phyloP scores from a whole-genome alignment of 805 yeast genomes.

The Candida maesae region DNA sequence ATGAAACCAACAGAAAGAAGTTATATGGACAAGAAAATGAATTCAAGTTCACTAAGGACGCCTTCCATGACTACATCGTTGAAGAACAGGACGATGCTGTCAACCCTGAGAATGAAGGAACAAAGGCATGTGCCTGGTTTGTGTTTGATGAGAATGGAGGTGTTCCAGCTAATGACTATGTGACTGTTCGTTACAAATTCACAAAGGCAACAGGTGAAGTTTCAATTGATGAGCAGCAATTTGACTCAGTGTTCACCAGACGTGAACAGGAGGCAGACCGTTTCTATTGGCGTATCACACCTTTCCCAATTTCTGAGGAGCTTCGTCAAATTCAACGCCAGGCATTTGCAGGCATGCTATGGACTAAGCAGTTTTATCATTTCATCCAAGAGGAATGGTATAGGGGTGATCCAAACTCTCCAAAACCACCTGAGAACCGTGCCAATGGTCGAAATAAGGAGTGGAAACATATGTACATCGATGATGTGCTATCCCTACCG shows the following conservation, averaged over 20 bases:
- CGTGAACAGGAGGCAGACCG: slow-evolving; percentile 90
- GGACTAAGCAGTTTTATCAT: slow-evolving; percentile 92
- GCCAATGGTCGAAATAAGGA: slow-evolving; percentile 85
- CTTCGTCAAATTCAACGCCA: slow-evolving; percentile 84
- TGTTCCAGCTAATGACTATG: slow-evolving; percentile 84
- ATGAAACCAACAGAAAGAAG: slow-evolving; percentile 73
- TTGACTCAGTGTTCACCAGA: slow-evolving; percentile 63
- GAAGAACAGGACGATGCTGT: slow-evolving; percentile 54
- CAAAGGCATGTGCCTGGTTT: slow-evolving; percentile 84
- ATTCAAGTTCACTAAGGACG: slow-evolving; percentile 74
- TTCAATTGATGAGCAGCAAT: slow-evolving; percentile 58
- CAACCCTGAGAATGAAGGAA: slow-evolving; percentile 70
- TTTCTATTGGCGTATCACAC: slow-evolving; percentile 84
- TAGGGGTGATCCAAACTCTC: slow-evolving; percentile 77
- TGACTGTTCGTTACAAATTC: slow-evolving; percentile 75
- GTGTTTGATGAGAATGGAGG: slow-evolving; percentile 72
- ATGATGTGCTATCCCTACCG: slow-evolving; percentile 84
- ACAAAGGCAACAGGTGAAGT: slow-evolving; percentile 35
- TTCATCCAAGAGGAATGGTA: slow-evolving; percentile 85
- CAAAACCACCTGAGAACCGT: slow-evolving; percentile 76
- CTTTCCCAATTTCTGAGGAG: slow-evolving; percentile 77
- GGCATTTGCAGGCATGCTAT: slow-evolving; percentile 88
- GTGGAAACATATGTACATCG: slow-evolving; percentile 86
- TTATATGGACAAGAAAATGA: slow-evolving; percentile 54
- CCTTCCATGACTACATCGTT: slow-evolving; percentile 80